Evolutionary conservation across 1,284 basidiomycete genomes (phyloP), one percentile per base, ranked within the genome.

Genomic region (Moniliophthora roreri): DNA sequence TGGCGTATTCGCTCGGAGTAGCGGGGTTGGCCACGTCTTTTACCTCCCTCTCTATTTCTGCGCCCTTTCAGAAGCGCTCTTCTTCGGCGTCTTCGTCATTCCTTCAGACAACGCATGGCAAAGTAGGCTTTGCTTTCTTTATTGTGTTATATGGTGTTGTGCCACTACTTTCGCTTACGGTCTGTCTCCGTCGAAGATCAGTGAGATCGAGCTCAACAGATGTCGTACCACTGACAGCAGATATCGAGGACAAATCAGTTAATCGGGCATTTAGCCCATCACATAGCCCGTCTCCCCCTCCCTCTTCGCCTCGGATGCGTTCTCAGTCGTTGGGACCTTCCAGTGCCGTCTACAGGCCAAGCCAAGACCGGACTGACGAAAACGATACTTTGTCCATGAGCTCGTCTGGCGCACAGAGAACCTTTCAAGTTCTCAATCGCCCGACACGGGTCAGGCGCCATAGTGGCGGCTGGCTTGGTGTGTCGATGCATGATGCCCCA

Each of bases 371-470:
- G 24, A 28, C 44, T 32, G 44, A 46, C 16, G 44, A 46, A 6
- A 41, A 41, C 40, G 44, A 46, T 28, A 15, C 37, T 20, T 24
- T 48, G 15, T 56, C 69, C 28, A 46, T 46, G 44, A 66, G 67
- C 57, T 76, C 80, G 23, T 69, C 73, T 55, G 62, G 70, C 51
- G 64, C 74, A 45, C 73, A 73, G 48, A 71, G 78, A 54, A 75
- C 77, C 1, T 91, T 91, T 61, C 88, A 90, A 64, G 87, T 91
- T 21, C 67, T 84, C 20, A 90, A 89, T 64, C 77, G 89, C 39
- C 85, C 84, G 8, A 62, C 68, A 11, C 77, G 81, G 73, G 67
- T 63, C 75, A 64, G 63, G 72, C 63, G 61, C 68, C 51, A 63
- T 72, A 64, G 40, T 26, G 28, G 39, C 18, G 20, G 36, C 3